Base-by-base conservation (phyloP, 129 eudicot species). In the Glebionis coronaria region DNA sequence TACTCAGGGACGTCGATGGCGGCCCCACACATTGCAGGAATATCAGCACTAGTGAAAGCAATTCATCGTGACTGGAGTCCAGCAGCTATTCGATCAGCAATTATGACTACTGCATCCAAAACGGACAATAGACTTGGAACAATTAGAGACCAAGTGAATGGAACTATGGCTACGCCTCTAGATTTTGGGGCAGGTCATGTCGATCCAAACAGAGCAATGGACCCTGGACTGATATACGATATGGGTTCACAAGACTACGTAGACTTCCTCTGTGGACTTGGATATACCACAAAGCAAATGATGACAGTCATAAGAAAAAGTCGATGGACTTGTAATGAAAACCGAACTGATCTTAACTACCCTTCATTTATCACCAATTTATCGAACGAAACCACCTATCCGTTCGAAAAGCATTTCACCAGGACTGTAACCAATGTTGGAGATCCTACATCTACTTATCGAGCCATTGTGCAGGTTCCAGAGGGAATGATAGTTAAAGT, bases 11-110 rank as follows among this genome's bases (percentile, higher is more conserved):
- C 65, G 42, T 35, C 42, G 7, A 35, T 35, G 42, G 42, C 42
- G 7, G 42, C 42, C 5, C 91, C 91, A 10, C 91, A 82, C 60
- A 65, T 80, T 14, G 76, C 83, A 0, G 85, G 88, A 5, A 69
- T 77, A 1, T 74, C 87, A 2, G 83, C 91, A 3, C 71, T 82
- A 0, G 52, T 82, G 1, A 82, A 82, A 60, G 79, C 73, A 1
- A 72, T 81, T 0, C 87, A 82, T 9, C 83, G 71, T 5, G 71
- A 82, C 13, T 82, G 85, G 88, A 82, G 81, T 69, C 91, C 91
- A 2, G 79, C 87, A 5, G 83, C 88, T 5, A 82, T 85, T 9
- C 87, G 77, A 3, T 85, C 84, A 0, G 91, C 91, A 12, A 67
- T 85, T 51, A 79, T 85, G 74, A 85, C 87, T 8, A 76, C 87